Base-by-base conservation (phyloP, 2,329 filamentous ascomycete genomes). In the Daldinia sp. region DNA sequence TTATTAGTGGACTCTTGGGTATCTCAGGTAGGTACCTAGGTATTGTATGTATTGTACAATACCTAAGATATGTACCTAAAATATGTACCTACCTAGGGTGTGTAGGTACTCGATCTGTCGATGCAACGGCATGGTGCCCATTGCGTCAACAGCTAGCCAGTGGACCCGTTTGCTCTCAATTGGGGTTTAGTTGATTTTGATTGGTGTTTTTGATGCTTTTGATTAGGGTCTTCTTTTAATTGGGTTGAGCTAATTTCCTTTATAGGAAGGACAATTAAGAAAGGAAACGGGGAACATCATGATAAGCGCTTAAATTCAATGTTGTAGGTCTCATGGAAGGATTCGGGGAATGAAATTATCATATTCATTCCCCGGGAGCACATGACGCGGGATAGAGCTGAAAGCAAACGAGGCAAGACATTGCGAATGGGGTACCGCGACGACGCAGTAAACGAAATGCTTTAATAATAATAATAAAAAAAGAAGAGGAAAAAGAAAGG, bases 121-220 rank as follows among this genome's bases (percentile, higher is more conserved):
- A 53, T 58, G 52, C 48, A 64, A 61, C 43, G 10, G 23, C 56
- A 55, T 59, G 55, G 51, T 37, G 21, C 30, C 21, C 17, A 51
- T 64, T 21, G 61, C 61, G 61, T 60, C 47, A 57, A 48, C 19
- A 7, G 45, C 15, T 32, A 32, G 29, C 49, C 52, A 30, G 50
- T 63, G 50, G 61, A 15, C 30, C 50, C 27, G 49, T n/a, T 50
- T 39, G 27, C 55, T 48, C n/a, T n/a, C n/a, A n/a, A n/a, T n/a
- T n/a, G n/a, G n/a, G n/a, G n/a, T n/a, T n/a, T n/a, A n/a, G n/a
- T n/a, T n/a, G n/a, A n/a, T n/a, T n/a, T n/a, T n/a, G n/a, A n/a
- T n/a, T n/a, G n/a, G n/a, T n/a, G n/a, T n/a, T n/a, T n/a, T n/a
- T n/a, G n/a, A n/a, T n/a, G n/a, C n/a, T n/a, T n/a, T n/a, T n/a